Percentiles rank a stretch among this genome's conserved stretches.
phyloP scores from a whole-genome alignment of 768 basidiomycete species.

The Mycena pura region DNA sequence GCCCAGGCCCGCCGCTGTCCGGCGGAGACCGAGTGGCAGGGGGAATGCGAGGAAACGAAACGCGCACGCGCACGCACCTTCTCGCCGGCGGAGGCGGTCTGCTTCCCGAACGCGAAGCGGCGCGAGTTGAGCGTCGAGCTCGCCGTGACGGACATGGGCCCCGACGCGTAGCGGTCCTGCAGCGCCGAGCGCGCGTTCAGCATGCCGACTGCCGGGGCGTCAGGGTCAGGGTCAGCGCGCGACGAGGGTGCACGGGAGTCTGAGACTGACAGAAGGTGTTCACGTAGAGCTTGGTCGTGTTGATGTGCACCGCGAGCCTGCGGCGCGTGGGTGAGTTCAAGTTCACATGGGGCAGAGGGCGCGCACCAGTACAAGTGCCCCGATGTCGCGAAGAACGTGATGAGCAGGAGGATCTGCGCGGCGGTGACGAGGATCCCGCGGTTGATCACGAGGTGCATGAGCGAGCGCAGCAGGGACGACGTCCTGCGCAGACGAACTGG shows the following conservation, averaged over 20 bases:
- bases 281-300: conserved; percentile 55
- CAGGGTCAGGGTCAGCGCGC: conserved; percentile 10
- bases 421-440: conserved; percentile 52
- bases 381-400: conserved; percentile 49
- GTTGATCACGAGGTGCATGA: conserved; percentile 49
- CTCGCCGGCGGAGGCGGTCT: not conserved
- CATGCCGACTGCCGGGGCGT: conserved; percentile 29
- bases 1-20: too few relatives aligned
- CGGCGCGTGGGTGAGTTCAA: not conserved
- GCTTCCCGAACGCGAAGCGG: not conserved
- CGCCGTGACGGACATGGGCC: conserved; percentile 12
- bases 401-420: conserved; percentile 47
- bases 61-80: not conserved
- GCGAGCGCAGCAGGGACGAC: conserved; percentile 43
- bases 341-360: not conserved
- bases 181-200: conserved; percentile 20
- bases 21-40: too few relatives aligned
- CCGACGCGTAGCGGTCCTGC: conserved; percentile 14
- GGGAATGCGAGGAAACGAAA: too few relatives aligned
- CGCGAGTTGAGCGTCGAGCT: not conserved
- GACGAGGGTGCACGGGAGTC: not conserved
- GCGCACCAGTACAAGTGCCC: conserved; percentile 45
- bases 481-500: conserved; percentile 37
- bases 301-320: conserved; percentile 56
- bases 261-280: conserved; percentile 54